Evolutionary conservation across 2,329 filamentous ascomycete species (phyloP), one percentile per base, ranked within the genome.

Genomic region (Colletotrichum sp.): DNA sequence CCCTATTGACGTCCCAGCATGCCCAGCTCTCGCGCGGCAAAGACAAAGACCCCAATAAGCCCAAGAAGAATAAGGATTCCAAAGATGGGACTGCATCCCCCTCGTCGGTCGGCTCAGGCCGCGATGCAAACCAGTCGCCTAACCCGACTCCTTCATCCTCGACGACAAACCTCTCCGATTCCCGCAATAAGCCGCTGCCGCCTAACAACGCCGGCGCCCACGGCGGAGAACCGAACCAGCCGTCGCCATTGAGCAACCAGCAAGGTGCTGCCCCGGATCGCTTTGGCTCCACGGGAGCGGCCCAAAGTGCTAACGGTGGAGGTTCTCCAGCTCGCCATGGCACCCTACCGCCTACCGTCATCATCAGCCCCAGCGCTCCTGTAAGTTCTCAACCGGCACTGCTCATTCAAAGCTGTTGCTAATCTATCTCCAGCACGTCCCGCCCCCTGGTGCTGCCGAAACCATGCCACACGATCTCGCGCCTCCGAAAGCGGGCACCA

Each of bases 401-500:
- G 30, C 12, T 24, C 16, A 26, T 13, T 36, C 57, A 9, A 36
- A 18, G 6, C 30, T 18, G 15, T 44, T 21, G 18, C 57, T 74
- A 66, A 66, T 24, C 72, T 62, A 34, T 68, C 71, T 69, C 67
- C 80, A 97, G 96, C 97, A 99, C 87, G 89, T 97, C 60, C 96
- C 97, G 67, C 96, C 96, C 77, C 97, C 97, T 64, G 97, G 97
- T 79, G 94, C 96, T 74, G 94, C 96, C 78, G 97, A 99, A 88
- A 98, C 96, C 8, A 99, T 99, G 96, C 97, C 97, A 69, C 95
- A 98, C 82, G 97, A 99, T 84, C 93, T 99, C 75, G 95, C 96
- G 34, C 97, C 97, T 70, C 97, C 97, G 21, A 98, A 98, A 86
- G 94, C 95, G 59, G 95, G 95, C 71, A 92, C 94, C 82, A 99